Evolutionary conservation across 345 rosid species (phyloP).

Genomic region (Eutrema heterophyllum): DNA sequence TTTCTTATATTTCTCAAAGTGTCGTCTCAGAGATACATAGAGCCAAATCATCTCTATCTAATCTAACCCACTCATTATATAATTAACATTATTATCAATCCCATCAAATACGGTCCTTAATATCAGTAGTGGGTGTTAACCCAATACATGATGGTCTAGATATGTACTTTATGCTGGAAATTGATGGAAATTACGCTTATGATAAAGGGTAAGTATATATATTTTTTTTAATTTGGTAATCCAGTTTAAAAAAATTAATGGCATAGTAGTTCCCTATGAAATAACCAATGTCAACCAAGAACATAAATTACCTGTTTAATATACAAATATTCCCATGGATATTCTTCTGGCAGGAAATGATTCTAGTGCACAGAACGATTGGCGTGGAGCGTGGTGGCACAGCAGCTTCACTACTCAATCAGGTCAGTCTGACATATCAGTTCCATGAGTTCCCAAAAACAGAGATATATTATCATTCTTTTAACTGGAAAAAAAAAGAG

Average conservation of each 20-base stretch:
- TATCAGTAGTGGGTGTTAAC: too few relatives aligned
- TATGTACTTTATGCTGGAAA: constrained; percentile 76
- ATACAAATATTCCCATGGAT: background rate
- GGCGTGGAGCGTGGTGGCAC: constrained; percentile 99
- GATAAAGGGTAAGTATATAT: constrained; percentile 88
- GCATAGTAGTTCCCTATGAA: too few relatives aligned
- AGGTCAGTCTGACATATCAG: constrained; percentile 39
- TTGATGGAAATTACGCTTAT: constrained; percentile 79
- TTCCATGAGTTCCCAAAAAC: background rate
- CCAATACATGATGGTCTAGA: constrained; percentile 92
- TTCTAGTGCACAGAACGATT: constrained; percentile 83
- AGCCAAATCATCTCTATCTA: too few relatives aligned
- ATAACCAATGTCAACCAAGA: too few relatives aligned
- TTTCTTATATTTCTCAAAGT: too few relatives aligned
- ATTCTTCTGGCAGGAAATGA: constrained; percentile 59
- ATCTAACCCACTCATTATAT: too few relatives aligned
- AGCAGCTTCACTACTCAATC: constrained; percentile 60
- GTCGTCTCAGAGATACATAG: too few relatives aligned
- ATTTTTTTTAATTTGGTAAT: too few relatives aligned
- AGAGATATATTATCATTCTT: constrained; percentile 1
- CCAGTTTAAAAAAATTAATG: too few relatives aligned
- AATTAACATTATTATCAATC: too few relatives aligned
- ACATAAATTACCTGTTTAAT: too few relatives aligned
- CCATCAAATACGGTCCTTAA: too few relatives aligned
- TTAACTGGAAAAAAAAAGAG: background rate